Conservation (phyloP, 768 basidiomycete genomes). For the Tulasnella sp. region DNA sequence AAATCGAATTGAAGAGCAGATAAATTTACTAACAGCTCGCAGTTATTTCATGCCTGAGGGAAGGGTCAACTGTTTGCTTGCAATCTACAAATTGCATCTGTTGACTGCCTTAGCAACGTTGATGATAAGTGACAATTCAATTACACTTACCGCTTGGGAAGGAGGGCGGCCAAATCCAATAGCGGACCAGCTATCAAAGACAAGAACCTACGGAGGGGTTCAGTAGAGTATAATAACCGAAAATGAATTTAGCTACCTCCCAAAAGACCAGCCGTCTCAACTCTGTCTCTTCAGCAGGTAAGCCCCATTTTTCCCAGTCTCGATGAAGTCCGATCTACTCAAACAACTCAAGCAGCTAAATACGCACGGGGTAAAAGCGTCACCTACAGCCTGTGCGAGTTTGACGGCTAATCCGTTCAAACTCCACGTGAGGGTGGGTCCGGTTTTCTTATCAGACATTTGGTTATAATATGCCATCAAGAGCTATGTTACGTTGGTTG, state of each 20-base stretch:
- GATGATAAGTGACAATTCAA: neutral
- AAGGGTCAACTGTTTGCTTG: slow-evolving; percentile 14
- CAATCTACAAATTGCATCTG: slow-evolving; percentile 15
- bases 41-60: slow-evolving; percentile 7
- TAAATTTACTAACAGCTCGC: slow-evolving; percentile 8
- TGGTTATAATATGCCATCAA: slow-evolving; percentile 18
- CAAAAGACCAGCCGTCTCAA: slow-evolving; percentile 16
- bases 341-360: neutral
- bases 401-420: slow-evolving; percentile 15
- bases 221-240: neutral
- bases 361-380: too few species aligned
- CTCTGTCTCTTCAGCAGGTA: slow-evolving; percentile 14
- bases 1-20: neutral
- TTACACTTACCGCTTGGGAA: slow-evolving; percentile 11
- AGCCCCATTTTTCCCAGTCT: slow-evolving; percentile 16
- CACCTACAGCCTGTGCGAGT: slow-evolving; percentile 15
- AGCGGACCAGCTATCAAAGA: slow-evolving; percentile 16
- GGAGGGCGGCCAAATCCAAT: slow-evolving; percentile 17
- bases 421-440: slow-evolving; percentile 14
- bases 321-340: slow-evolving; percentile 17
- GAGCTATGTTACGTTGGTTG: neutral
- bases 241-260: slow-evolving; percentile 5
- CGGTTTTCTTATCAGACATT: slow-evolving; percentile 15
- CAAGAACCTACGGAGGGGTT: slow-evolving; percentile 2
- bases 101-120: neutral